A percentile compares a stretch with the other conserved stretches of the same genome.
Evolutionary conservation across 164 flowering plant species (phyloP).

Genomic region (Akebia trifoliata): DNA sequence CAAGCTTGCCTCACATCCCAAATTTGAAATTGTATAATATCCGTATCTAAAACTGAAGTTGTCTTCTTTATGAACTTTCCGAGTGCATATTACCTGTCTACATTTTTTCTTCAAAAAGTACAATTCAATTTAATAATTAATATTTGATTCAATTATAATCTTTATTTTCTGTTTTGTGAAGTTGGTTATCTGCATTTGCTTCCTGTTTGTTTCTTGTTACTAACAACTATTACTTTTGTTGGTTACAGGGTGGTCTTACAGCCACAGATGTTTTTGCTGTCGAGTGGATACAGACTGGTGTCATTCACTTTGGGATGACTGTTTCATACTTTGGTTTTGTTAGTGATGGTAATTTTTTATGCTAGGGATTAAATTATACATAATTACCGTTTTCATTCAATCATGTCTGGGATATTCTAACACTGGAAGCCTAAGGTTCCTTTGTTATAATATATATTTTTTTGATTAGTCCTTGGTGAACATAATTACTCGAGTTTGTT

Average conservation of each 20-base stretch:
- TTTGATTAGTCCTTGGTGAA: neutral
- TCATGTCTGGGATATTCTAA: neutral
- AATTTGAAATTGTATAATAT: too few relatives aligned
- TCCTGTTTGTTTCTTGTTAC: neutral
- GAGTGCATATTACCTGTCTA: too few relatives aligned
- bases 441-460: too few relatives aligned
- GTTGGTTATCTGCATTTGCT: slow-evolving; percentile 1
- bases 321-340: slow-evolving; percentile 95
- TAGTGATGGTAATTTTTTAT: slow-evolving; percentile 74
- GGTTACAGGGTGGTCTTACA: slow-evolving; percentile 89
- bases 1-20: too few relatives aligned
- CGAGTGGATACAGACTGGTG: slow-evolving; percentile 88
- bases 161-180: neutral
- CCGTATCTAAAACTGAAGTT: too few relatives aligned
- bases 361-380: neutral
- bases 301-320: slow-evolving; percentile 87
- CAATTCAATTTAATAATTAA: neutral
- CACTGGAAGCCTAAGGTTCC: too few relatives aligned
- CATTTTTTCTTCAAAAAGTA: too few relatives aligned
- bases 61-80: too few relatives aligned
- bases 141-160: neutral
- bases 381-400: neutral
- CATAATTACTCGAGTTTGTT: neutral
- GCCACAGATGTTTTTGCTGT: slow-evolving; percentile 97
- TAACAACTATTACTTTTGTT: slow-evolving; percentile 13